Evolutionary conservation across 495 filamentous ascomycete species (phyloP).

Genomic region (Extremus antarcticus): DNA sequence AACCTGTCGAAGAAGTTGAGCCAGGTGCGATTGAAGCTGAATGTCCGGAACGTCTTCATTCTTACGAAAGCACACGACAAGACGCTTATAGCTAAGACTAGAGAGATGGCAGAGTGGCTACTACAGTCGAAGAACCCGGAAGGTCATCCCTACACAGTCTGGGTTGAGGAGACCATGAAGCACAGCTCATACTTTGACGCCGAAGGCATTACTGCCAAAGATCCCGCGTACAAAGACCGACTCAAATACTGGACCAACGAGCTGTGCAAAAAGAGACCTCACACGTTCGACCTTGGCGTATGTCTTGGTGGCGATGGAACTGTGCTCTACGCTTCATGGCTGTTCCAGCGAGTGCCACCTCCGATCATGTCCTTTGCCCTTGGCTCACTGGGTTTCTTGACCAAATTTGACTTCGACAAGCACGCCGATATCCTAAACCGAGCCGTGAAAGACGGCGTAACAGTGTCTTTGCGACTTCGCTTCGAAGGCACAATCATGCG

Average conservation of each 20-base stretch:
- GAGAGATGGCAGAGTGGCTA: constrained; percentile 75
- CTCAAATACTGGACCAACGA: constrained; percentile 74
- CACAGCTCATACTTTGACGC: constrained; percentile 62
- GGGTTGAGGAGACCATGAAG: constrained; percentile 64
- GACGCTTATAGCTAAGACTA: constrained; percentile 64
- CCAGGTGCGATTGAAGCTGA: constrained; percentile 65
- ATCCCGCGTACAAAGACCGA: constrained; percentile 45
- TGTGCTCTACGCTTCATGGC: constrained; percentile 88
- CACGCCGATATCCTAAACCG: constrained; percentile 58
- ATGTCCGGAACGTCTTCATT: constrained; percentile 72
- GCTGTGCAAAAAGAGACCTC: constrained; percentile 64
- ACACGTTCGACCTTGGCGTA: constrained; percentile 86
- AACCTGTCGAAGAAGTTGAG: constrained; percentile 79
- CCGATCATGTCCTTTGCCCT: constrained; percentile 81
- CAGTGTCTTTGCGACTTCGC: constrained; percentile 73
- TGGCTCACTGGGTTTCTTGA: constrained; percentile 87
- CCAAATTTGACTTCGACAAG: constrained; percentile 82
- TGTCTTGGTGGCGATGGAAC: constrained; percentile 96
- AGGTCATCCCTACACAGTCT: constrained; percentile 60
- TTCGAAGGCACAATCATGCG: constrained; percentile 96
- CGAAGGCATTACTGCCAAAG: constrained; percentile 44
- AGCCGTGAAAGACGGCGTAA: constrained; percentile 73
- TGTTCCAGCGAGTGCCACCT: constrained; percentile 94
- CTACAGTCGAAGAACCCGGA: constrained; percentile 53
- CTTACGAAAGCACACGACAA: constrained; percentile 83